Percentiles rank a stretch among this genome's conserved stretches.
Conservation (phyloP, 441 rosid genomes). For the Isatis lusitanica region DNA sequence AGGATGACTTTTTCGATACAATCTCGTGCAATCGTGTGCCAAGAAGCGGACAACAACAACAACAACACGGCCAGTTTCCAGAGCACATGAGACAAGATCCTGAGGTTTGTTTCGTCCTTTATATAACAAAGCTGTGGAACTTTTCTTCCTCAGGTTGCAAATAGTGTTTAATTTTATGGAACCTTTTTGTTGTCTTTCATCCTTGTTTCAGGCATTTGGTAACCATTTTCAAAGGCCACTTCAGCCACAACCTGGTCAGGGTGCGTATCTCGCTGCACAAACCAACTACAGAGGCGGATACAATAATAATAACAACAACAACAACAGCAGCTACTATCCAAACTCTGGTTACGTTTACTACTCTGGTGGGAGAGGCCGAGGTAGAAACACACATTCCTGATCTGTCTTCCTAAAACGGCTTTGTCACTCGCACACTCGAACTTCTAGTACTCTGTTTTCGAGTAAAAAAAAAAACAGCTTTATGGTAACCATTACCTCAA, state of each 20-base stretch:
- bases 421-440: background rate
- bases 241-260: constrained; percentile 36
- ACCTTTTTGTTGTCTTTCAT: background rate
- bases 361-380: constrained; percentile 33
- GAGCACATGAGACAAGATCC: constrained; percentile 26
- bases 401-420: background rate
- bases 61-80: constrained; percentile 26
- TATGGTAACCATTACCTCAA: background rate
- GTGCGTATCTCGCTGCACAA: constrained; percentile 42
- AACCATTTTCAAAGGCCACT: constrained; percentile 26
- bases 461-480: background rate
- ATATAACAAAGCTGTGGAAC: background rate
- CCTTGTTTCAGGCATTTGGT: constrained; percentile 30
- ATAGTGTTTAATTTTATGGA: background rate
- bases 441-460: background rate
- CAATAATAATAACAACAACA: constrained; percentile 14
- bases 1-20: constrained; percentile 66
- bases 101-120: constrained; percentile 23
- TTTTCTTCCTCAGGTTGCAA: background rate
- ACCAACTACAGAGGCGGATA: constrained; percentile 27
- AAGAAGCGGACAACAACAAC: constrained; percentile 41
- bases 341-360: constrained; percentile 29
- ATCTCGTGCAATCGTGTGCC: constrained; percentile 51
- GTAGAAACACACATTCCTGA: constrained; percentile 33
- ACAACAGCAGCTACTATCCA: constrained; percentile 9